Conservation (phyloP, 1,284 basidiomycete genomes). For the Leccinum variabile region DNA sequence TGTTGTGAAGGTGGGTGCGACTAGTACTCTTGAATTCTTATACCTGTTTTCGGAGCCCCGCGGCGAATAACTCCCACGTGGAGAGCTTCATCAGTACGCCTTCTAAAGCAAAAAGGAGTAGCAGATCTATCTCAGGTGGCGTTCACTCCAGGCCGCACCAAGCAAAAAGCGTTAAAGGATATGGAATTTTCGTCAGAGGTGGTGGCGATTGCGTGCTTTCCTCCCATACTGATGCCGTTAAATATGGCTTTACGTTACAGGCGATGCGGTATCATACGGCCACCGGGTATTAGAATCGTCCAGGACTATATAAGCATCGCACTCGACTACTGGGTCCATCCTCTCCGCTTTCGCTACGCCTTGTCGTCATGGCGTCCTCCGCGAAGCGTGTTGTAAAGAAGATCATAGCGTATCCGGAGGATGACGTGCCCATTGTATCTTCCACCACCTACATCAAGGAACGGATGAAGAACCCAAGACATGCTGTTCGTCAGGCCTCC, state of each 20-base stretch:
- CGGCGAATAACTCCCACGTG: neutral
- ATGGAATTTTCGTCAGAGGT: neutral
- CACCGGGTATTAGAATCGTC: neutral
- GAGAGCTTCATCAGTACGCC: neutral
- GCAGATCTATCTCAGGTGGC: neutral
- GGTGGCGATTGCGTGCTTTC: neutral
- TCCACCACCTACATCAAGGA: slow-evolving; percentile 51
- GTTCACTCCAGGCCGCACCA: neutral
- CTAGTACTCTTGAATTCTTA: neutral
- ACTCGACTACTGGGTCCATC: neutral
- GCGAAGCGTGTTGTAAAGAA: slow-evolving; percentile 55
- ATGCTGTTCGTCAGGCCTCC: slow-evolving; percentile 40
- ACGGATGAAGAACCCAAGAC: slow-evolving; percentile 43
- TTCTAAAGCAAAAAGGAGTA: neutral
- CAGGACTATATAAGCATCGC: neutral
- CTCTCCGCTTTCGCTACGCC: neutral
- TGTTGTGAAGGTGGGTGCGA: neutral
- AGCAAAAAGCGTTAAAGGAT: neutral
- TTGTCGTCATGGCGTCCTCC: slow-evolving; percentile 40
- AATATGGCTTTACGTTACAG: neutral
- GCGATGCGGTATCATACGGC: neutral
- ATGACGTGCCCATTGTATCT: slow-evolving; percentile 56
- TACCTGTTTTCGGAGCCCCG: neutral
- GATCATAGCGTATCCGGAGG: slow-evolving; percentile 60
- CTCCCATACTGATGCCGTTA: neutral